These are phyloP conservation scores for Ascomycota sp. DNA, from an alignment of 2,329 filamentous ascomycete genomes.

Conservation along the genomic window DNA sequence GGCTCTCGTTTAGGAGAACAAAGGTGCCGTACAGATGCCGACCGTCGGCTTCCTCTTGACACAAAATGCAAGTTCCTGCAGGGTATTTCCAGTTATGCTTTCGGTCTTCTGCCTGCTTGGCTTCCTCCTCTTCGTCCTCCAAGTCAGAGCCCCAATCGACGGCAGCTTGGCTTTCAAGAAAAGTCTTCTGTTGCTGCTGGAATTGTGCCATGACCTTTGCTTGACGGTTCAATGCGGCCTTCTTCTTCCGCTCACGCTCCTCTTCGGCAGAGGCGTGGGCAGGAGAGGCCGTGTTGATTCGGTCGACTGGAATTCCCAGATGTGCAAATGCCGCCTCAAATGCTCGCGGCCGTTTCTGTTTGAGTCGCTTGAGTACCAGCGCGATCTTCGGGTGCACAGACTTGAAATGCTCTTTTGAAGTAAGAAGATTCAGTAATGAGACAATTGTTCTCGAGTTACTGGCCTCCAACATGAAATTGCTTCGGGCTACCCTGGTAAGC, in stretches of 20 bases:
- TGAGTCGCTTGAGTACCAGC: conserved; percentile 63
- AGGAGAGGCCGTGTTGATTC: conserved; percentile 65
- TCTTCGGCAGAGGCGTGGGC: conserved; percentile 44
- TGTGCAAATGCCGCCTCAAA: conserved; percentile 46
- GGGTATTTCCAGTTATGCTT: conserved; percentile 65
- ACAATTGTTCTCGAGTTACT: conserved; percentile 39
- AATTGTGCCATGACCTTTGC: conserved; percentile 94
- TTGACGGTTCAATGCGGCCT: conserved; percentile 70
- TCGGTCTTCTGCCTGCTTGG: conserved; percentile 35
- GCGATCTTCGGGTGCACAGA: conserved; percentile 66
- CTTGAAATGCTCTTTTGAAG: conserved; percentile 51
- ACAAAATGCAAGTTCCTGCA: conserved; percentile 78
- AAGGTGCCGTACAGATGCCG: conserved; percentile 80
- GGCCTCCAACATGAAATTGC: conserved; percentile 35
- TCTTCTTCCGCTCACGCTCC: conserved; percentile 68
- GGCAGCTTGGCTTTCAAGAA: conserved; percentile 68
- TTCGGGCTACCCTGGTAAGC: conserved; percentile 38
- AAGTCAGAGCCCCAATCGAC: conserved; percentile 69
- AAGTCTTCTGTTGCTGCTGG: conserved; percentile 89
- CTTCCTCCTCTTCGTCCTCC: conserved; percentile 44
- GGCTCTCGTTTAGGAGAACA: conserved; percentile 67
- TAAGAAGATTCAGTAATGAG: conserved; percentile 37
- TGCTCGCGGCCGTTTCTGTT: conserved; percentile 52
- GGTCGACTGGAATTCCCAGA: conserved; percentile 47
- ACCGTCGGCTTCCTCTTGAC: conserved; percentile 88